phyloP scores from a whole-genome alignment of 768 basidiomycete species.

The Pluteus cervinus region DNA sequence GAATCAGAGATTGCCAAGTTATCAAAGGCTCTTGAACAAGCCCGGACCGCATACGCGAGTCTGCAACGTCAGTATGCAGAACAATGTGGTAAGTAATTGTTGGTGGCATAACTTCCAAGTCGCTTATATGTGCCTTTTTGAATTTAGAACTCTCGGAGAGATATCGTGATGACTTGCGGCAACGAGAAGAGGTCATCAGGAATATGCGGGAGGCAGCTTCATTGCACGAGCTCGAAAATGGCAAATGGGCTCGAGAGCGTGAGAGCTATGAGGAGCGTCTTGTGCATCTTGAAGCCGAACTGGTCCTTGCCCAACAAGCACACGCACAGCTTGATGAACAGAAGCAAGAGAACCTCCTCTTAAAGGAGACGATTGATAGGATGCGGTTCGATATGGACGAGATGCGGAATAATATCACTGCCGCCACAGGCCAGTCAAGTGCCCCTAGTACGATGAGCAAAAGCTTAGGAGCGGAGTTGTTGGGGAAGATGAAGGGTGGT shows the following conservation, averaged over 20 bases:
- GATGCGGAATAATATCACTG: slow-evolving; percentile 50
- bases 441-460: slow-evolving; percentile 56
- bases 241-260: slow-evolving; percentile 63
- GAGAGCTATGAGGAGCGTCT: slow-evolving; percentile 70
- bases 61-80: slow-evolving; percentile 87
- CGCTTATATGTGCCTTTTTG: neutral
- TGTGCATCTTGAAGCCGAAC: slow-evolving; percentile 62
- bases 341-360: slow-evolving; percentile 88
- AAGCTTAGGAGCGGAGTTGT: slow-evolving; percentile 68
- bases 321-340: slow-evolving; percentile 80
- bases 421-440: slow-evolving; percentile 40
- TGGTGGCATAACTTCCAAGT: neutral
- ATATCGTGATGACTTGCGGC: slow-evolving; percentile 67
- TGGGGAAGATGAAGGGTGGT: slow-evolving; percentile 49
- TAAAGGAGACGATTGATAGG: slow-evolving; percentile 95
- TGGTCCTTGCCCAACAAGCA: slow-evolving; percentile 62
- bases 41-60: slow-evolving; percentile 65
- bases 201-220: slow-evolving; percentile 52
- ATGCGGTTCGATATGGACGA: slow-evolving; percentile 95
- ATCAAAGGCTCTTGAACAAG: slow-evolving; percentile 66
- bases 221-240: slow-evolving; percentile 58
- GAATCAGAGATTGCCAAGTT: slow-evolving; percentile 79
- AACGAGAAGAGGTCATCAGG: slow-evolving; percentile 70
- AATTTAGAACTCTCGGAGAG: slow-evolving; percentile 67
- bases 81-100: slow-evolving; percentile 59